Conservation (phyloP, 345 rosid species). For the Linum trigynum region DNA sequence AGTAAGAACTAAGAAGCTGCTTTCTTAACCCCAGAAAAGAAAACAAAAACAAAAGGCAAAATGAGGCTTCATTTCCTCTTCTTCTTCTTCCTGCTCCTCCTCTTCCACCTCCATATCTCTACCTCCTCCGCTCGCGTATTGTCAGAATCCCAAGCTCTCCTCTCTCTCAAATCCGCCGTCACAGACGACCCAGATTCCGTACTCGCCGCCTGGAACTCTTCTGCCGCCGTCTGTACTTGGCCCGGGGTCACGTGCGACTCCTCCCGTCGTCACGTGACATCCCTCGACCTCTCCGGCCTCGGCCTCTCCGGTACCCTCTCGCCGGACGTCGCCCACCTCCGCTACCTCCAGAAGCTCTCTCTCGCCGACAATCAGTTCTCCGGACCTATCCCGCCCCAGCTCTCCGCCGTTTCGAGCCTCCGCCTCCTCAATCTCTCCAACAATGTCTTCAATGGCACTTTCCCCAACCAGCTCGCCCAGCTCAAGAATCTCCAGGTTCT, state of each 20-base stretch:
- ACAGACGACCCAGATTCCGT: constrained; percentile 21
- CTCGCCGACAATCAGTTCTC: constrained; percentile 29
- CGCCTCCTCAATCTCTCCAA: constrained; percentile 15
- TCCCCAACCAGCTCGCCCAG: constrained; percentile 29
- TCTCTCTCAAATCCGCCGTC: constrained; percentile 30
- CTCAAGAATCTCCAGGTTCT: constrained; percentile 25
- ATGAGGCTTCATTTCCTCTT: not conserved
- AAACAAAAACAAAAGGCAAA: not conserved
- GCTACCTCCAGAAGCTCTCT: constrained; percentile 24
- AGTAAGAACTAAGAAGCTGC: not conserved
- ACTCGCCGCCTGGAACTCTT: constrained; percentile 34
- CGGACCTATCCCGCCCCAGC: constrained; percentile 33
- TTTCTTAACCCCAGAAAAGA: not conserved
- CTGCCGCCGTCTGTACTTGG: constrained; percentile 35
- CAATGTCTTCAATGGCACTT: constrained; percentile 28
- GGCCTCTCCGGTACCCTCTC: constrained; percentile 30
- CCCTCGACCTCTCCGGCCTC: constrained; percentile 19
- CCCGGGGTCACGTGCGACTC: constrained; percentile 29
- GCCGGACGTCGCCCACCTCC: constrained; percentile 38
- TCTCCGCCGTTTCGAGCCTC: constrained; percentile 31
- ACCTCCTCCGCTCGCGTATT: not conserved
- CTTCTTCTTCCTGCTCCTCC: not conserved
- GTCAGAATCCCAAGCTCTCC: constrained; percentile 24
- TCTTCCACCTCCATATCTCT: not conserved
- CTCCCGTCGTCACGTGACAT: constrained; percentile 22